phyloP scores from a whole-genome alignment of 306 rosid genomes.

The Prinsepia uniflora region DNA sequence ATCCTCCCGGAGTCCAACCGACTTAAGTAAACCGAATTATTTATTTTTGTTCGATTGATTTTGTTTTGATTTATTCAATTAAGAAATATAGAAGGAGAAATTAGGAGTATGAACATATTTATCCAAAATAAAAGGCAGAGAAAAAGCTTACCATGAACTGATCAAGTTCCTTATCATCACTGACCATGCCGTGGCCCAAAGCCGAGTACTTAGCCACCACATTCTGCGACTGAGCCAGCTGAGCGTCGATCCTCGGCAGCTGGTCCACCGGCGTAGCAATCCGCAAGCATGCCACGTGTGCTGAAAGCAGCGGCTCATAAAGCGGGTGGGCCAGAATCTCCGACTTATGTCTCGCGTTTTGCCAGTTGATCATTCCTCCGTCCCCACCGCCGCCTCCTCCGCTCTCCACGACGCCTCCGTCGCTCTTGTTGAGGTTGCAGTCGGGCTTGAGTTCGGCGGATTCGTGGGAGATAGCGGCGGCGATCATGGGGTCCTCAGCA shows the following conservation, averaged over 20 bases:
- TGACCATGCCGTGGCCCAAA: slow-evolving; percentile 58
- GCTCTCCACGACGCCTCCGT: slow-evolving; percentile 40
- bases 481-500: slow-evolving; percentile 54
- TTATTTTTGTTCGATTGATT: too few relatives aligned
- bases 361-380: slow-evolving; percentile 65
- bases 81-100: too few relatives aligned
- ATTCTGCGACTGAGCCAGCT: slow-evolving; percentile 90
- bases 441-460: slow-evolving; percentile 44
- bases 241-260: slow-evolving; percentile 92
- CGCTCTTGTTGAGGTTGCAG: slow-evolving; percentile 30
- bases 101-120: too few relatives aligned
- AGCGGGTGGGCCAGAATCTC: slow-evolving; percentile 85
- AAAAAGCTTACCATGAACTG: slow-evolving; percentile 72
- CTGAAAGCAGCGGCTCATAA: slow-evolving; percentile 83
- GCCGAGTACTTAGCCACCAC: slow-evolving; percentile 88
- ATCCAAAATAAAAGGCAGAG: not conserved
- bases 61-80: too few relatives aligned
- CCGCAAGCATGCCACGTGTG: slow-evolving; percentile 89
- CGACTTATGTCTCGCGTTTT: slow-evolving; percentile 70
- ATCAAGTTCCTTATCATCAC: slow-evolving; percentile 82
- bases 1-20: too few relatives aligned
- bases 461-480: slow-evolving; percentile 54
- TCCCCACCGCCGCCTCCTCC: slow-evolving; percentile 28
- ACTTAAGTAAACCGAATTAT: too few relatives aligned
- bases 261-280: slow-evolving; percentile 99